A percentile compares a stretch with the other conserved stretches of the same genome.
Evolutionary conservation across 805 yeast genomes (phyloP).

Genomic region (Metschnikowia proteae): DNA sequence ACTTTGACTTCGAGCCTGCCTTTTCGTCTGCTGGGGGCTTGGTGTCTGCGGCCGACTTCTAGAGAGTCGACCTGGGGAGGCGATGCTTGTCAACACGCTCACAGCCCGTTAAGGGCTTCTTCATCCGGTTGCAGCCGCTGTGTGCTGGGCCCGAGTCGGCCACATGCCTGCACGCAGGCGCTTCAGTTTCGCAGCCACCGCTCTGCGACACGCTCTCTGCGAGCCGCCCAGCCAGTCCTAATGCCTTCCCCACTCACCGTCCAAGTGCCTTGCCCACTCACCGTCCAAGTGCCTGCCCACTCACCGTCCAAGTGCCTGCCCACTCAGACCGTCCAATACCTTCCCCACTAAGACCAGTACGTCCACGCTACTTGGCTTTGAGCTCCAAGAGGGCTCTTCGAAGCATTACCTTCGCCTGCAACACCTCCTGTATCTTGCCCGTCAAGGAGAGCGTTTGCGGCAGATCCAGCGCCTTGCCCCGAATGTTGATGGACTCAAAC

Average conservation of each 20-base stretch:
- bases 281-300: too few relatives aligned
- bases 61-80: too few relatives aligned
- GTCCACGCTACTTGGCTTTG: not conserved
- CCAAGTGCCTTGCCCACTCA: not conserved
- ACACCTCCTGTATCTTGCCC: conserved; percentile 13
- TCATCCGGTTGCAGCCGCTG: not conserved
- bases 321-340: not conserved
- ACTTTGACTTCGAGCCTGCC: not conserved
- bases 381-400: conserved; percentile 11
- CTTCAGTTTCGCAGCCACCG: not conserved
- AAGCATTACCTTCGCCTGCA: conserved; percentile 12
- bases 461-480: conserved; percentile 9
- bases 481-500: conserved; percentile 10
- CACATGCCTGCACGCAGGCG: not conserved
- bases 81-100: too few relatives aligned
- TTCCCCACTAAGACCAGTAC: not conserved
- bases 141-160: not conserved
- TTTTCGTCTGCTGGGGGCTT: not conserved
- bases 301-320: not conserved
- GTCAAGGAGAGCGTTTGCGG: conserved; percentile 13
- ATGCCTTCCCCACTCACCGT: not conserved
- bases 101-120: too few relatives aligned
- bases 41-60: not conserved
- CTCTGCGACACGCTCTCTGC: not conserved
- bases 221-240: too few relatives aligned